Base-by-base conservation (phyloP, 2,329 filamentous ascomycete species). In the Diaporthe citrichinensis region DNA sequence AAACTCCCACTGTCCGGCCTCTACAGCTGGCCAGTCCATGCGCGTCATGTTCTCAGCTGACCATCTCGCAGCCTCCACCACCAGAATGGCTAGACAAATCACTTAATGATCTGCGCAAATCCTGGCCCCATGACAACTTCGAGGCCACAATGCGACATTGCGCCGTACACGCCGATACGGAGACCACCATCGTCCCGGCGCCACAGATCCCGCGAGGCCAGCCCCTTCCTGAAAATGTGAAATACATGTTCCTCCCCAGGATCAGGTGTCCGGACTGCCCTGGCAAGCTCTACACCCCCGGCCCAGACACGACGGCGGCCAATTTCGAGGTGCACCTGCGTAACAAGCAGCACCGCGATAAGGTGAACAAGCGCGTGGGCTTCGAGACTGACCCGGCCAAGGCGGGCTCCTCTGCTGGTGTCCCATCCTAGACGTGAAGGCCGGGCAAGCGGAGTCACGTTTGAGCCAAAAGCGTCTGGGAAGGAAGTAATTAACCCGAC, bases 301-400 rank as follows among this genome's bases (percentile, higher is more conserved):
- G 95, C 0, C 95, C 96, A 0, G 95, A 93, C 34, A 94, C 90
- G 82, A 95, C 95, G 3, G 94, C 96, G 7, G 93, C 93, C 61
- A 98, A 98, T 81, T 99, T 99, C 78, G 95, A 98, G 84, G 92
- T 97, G 1, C 97, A 99, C 85, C 87, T 98, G 67, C 94, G 93
- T 84, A 98, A 98, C 84, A 91, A 94, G 58, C 88, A 90, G 71
- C 97, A 99, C 83, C 90, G 93, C 80, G 92, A 94, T 79, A 90
- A 90, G 79, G 94, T 96, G 14, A 90, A 92, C 77, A 84, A 85
- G 72, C 85, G 88, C 31, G 79, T 88, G 25, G 82, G 81, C 7
- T 84, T 83, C 74, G 74, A 76, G 6, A 77, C 76, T 17, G 72
- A 73, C 41, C 71, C 71, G 31, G 36, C 36, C 46, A 73, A 65